phyloP scores from a whole-genome alignment of 2,329 filamentous ascomycete species.

The Hymenoscyphus albidus region DNA sequence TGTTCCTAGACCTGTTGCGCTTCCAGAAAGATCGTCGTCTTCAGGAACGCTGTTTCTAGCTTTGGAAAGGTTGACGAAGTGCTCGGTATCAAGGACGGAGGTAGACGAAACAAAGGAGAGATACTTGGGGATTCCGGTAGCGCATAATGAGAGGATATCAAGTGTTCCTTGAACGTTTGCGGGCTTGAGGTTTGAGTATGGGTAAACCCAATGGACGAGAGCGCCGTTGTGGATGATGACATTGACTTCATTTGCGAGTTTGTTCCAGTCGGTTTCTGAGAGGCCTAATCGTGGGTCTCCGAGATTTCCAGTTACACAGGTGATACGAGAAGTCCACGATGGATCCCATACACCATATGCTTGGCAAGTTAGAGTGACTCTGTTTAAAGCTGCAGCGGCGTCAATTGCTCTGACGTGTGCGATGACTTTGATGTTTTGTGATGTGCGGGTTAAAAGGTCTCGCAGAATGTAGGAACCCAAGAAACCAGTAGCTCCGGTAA shows the following conservation, averaged over 20 bases:
- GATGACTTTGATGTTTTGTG: constrained; percentile 59
- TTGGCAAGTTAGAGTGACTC: constrained; percentile 63
- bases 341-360: constrained; percentile 79
- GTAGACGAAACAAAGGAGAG: constrained; percentile 83
- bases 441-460: constrained; percentile 64
- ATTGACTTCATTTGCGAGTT: constrained; percentile 63
- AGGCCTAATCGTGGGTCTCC: constrained; percentile 70
- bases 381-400: constrained; percentile 54
- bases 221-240: constrained; percentile 81
- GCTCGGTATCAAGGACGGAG: constrained; percentile 73
- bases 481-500: constrained; percentile 90
- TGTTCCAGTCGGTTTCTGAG: constrained; percentile 60
- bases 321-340: constrained; percentile 61
- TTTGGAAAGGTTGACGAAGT: constrained; percentile 73
- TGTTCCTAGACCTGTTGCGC: constrained; percentile 70
- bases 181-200: constrained; percentile 66
- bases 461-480: constrained; percentile 75
- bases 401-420: constrained; percentile 71
- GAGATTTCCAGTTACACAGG: constrained; percentile 69
- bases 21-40: constrained; percentile 73
- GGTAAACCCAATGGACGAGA: constrained; percentile 74
- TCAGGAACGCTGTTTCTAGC: constrained; percentile 67
- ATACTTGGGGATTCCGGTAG: constrained; percentile 71
- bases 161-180: constrained; percentile 81
- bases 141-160: constrained; percentile 71